Evolutionary conservation across 768 basidiomycete species (phyloP).

Genomic region (Amyloporia xantha): DNA sequence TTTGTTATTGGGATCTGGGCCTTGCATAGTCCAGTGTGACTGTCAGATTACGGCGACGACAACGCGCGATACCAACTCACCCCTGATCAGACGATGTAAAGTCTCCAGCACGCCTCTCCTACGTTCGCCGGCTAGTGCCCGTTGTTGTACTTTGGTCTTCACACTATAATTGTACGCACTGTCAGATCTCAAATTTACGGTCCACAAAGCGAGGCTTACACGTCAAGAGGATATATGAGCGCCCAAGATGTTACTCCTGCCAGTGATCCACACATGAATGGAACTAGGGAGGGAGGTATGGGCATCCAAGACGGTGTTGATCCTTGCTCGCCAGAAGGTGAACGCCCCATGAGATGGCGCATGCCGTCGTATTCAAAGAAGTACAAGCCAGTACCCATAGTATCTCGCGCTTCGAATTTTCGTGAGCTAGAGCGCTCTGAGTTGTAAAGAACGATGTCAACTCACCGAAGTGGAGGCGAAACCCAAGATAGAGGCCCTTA

Average conservation of each 20-base stretch:
- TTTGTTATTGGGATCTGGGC: constrained; percentile 73
- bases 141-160: constrained; percentile 94
- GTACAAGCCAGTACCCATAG: constrained; percentile 82
- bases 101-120: constrained; percentile 72
- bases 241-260: constrained; percentile 65
- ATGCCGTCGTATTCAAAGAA: constrained; percentile 93
- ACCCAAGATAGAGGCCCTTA: constrained; percentile 73
- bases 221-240: constrained; percentile 86
- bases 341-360: constrained; percentile 78
- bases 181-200: constrained; percentile 1
- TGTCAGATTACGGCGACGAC: background rate
- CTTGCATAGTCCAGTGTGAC: constrained; percentile 20
- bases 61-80: constrained; percentile 35
- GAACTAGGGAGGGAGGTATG: constrained; percentile 69
- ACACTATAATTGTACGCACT: constrained; percentile 41
- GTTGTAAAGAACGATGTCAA: constrained; percentile 4
- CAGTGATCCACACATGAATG: constrained; percentile 86
- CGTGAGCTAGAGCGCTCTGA: background rate
- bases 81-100: constrained; percentile 72
- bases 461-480: constrained; percentile 79
- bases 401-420: constrained; percentile 68
- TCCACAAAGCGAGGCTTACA: constrained; percentile 42
- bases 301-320: constrained; percentile 82
- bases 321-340: constrained; percentile 74
- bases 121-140: constrained; percentile 73